These are phyloP conservation scores for Podospora pseudoanserina DNA, from an alignment of 495 filamentous ascomycete genomes.

Conservation along the genomic window DNA sequence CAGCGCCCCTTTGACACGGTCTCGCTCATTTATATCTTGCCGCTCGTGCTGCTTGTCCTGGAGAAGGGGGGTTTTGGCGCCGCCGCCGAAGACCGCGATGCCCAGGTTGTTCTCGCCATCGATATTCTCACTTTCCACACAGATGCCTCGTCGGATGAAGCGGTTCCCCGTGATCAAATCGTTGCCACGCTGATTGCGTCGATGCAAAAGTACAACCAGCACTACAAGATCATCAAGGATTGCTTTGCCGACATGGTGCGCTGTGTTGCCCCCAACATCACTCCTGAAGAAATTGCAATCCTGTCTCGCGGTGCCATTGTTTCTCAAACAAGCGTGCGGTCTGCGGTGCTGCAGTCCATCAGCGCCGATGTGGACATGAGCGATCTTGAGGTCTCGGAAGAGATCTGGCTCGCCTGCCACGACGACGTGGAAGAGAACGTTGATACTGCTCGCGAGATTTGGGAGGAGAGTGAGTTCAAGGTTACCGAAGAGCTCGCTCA, in stretches of 20 bases:
- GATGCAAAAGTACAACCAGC: constrained; percentile 86
- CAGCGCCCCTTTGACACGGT: constrained; percentile 86
- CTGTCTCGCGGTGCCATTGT: constrained; percentile 74
- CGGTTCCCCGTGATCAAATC: constrained; percentile 71
- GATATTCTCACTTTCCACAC: constrained; percentile 89
- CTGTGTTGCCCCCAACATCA: constrained; percentile 73
- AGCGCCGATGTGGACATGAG: constrained; percentile 87
- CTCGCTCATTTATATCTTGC: constrained; percentile 81
- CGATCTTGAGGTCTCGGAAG: constrained; percentile 76
- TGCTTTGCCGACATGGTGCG: constrained; percentile 79
- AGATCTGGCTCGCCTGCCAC: constrained; percentile 90
- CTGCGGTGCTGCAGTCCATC: constrained; percentile 85
- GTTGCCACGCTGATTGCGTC: constrained; percentile 65
- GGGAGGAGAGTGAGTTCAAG: constrained; percentile 87
- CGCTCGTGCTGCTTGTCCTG: constrained; percentile 72
- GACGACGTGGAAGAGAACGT: constrained; percentile 86
- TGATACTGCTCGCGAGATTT: constrained; percentile 79
- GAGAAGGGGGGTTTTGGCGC: constrained; percentile 72
- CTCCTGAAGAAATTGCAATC: constrained; percentile 60
- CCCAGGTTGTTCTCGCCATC: constrained; percentile 83
- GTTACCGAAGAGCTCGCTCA: constrained; percentile 59
- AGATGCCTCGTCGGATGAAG: constrained; percentile 62
- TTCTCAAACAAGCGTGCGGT: constrained; percentile 71
- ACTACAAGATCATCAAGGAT: constrained; percentile 92
- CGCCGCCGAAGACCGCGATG: constrained; percentile 71